These are phyloP conservation scores for Cryptococcus floricola DNA, from an alignment of 1,284 basidiomycete species.

Conservation along the genomic window DNA sequence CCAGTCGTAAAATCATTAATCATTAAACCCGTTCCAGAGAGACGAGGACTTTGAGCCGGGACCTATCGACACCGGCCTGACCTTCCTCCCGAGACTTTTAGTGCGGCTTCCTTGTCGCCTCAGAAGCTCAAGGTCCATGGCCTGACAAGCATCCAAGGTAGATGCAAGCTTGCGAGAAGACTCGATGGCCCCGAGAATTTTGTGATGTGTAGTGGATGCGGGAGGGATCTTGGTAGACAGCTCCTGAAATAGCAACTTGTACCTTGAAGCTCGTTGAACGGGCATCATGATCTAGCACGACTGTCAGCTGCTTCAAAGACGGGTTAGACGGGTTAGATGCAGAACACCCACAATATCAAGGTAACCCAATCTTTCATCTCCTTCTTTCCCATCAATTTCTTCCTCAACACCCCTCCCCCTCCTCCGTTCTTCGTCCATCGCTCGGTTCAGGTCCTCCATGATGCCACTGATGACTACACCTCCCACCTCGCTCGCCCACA, in stretches of 20 bases:
- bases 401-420: constrained; percentile 5
- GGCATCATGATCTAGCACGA: constrained; percentile 25
- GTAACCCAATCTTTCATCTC: constrained; percentile 20
- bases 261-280: constrained; percentile 29
- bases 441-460: constrained; percentile 13
- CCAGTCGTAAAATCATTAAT: no score
- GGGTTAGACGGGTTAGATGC: not conserved
- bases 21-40: not conserved
- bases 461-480: constrained; percentile 18
- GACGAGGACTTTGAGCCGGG: constrained; percentile 1
- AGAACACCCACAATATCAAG: constrained; percentile 23
- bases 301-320: not conserved
- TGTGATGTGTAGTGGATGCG: constrained; percentile 7
- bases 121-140: constrained; percentile 18
- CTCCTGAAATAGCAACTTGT: constrained; percentile 29
- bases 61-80: constrained; percentile 9
- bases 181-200: constrained; percentile 9
- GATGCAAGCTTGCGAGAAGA: constrained; percentile 7
- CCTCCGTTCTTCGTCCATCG: constrained; percentile 3
- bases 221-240: constrained; percentile 9
- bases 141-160: constrained; percentile 12
- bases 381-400: not conserved
- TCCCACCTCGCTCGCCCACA: constrained; percentile 29
- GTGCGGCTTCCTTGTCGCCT: constrained; percentile 8
- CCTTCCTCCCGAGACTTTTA: constrained; percentile 1